Base-by-base conservation (phyloP, 163 green algal species). In the Scenedesmus sp. region DNA sequence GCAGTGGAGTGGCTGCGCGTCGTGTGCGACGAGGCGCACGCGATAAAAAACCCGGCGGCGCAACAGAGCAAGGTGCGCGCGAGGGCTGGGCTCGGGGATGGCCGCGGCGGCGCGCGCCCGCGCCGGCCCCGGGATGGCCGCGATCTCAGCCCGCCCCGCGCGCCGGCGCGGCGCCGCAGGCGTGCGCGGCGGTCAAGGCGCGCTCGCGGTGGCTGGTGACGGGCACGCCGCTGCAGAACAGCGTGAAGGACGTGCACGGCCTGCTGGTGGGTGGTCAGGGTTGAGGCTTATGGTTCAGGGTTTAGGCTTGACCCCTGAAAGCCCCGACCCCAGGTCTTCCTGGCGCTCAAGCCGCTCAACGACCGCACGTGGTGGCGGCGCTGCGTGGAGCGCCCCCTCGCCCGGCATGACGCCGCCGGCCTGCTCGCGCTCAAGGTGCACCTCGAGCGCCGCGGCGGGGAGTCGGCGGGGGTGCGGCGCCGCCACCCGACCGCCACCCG, bases 1-100 rank as follows among this genome's bases (percentile, higher is more conserved):
- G 29, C 15, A 0, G 84, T 90, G 22, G 28, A 81, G 39, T 92
- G 86, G 88, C 85, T 91, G 76, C 60, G 89, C 2, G 81, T 91
- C 45, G 83, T 91, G 26, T 75, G 89, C 66, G 86, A 93, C 58
- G 89, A 93, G 71, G 88, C 86, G 3, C 88, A 93, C 76, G 79
- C 63, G 39, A 81, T 92, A 58, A 87, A 88, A 54, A 93, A 93
- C 76, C 54, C 45, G 10, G 66, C 45, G 11, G 86, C 88, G 10
- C 75, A 87, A 51, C 76, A 73, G 48, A 67, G 65, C 29, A 63
- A 79, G 64, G 73, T 81, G 36, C 20, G 42, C 31, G n/a, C n/a
- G n/a, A n/a, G n/a, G n/a, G n/a, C n/a, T n/a, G n/a, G n/a, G n/a
- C n/a, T n/a, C n/a, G n/a, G n/a, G n/a, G n/a, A n/a, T n/a, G n/a